Base-by-base conservation (phyloP, 2,329 filamentous ascomycete genomes). In the Hymenotorrendiella dingleyae region DNA sequence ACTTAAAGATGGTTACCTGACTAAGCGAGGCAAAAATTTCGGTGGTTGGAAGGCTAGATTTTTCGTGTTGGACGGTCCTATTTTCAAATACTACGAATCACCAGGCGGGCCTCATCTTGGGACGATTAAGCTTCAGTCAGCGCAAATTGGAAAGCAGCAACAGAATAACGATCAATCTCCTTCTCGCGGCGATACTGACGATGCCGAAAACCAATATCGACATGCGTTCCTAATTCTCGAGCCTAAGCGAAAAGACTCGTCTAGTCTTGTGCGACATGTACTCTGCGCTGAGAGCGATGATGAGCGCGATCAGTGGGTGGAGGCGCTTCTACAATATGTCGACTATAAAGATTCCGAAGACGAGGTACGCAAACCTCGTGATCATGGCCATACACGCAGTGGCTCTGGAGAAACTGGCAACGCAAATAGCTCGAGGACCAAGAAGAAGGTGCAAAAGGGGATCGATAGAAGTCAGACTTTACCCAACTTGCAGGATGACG, bases 1-100 rank as follows among this genome's bases (percentile, higher is more conserved):
- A 7, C 73, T 82, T 46, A 88, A 87, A 59, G 90, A 82, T 59
- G 93, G 93, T 7, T 98, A 97, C 63, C 69, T 98, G 37, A 97
- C 93, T 2, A 98, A 98, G 69, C 80, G 86, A 54, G 93, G 93
- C 36, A 98, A 98, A 72, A 97, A 97, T 59, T 98, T 98, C 67
- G 93, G 93, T 39, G 93, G 93, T 36, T 98, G 93, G 93, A 98
- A 98, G 66, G 90, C 89, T 9, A 70, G 82, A 44, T 85, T 79
- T 57, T 86, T 86, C 57, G 72, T 83, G 11, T 68, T 86, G 3
- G 78, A 86, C 54, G 81, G 80, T 8, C 76, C 82, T 4, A 73
- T 82, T 44, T 68, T 98, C 56, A 89, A 85, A 56, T 98, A 98
- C 62, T 97, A 86, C 57, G 93, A 98, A 64, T 80, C 84, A 2